Base-by-base conservation (phyloP, 345 rosid genomes). In the Durio zibethinus region DNA sequence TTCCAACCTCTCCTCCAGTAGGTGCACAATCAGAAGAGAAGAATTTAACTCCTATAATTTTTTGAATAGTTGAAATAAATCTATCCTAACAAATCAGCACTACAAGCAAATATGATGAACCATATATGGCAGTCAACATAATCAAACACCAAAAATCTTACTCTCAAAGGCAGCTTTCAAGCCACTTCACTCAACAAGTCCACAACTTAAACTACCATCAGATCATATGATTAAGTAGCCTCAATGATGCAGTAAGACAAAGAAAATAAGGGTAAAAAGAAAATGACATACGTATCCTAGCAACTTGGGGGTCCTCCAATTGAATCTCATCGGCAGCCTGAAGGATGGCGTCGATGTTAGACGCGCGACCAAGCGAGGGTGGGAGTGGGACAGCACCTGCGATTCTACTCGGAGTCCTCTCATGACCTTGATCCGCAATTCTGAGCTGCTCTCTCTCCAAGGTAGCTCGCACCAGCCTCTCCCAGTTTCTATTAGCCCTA, bases 321-420 rank as follows among this genome's bases (percentile, higher is more conserved):
- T 93, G 97, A 87, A 96, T 93, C 88, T 93, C 99, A 60, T 96
- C 98, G 10, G 99, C 99, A 20, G 95, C 93, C 81, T 93, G 98
- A 72, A 96, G 82, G 78, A 96, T 93, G 33, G 89, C 92, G 31
- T 96, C 98, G 81, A 96, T 92, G 77, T 91, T 93, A 36, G 97
- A 88, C 78, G 96, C 78, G 72, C 92, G 90, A n/a, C 85, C 94
- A 4, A 96, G 97, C 29, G 99, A 96, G 4, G 92, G 86, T 23
- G 99, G 87, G 64, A 93, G 74, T 15, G 95, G 98, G 54, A 93
- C 93, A 4, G 93, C 91, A 25, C 94, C 94, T 11, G 94, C 97
- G 52, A 96, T 92, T 73, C 98, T 95, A 62, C 92, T 87, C 14
- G 84, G 80, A 59, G 80, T 83, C 52, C 91, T 86, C 77, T 65